phyloP scores from a whole-genome alignment of 2,329 filamentous ascomycete genomes.

The Cytospora paraplurivora region DNA sequence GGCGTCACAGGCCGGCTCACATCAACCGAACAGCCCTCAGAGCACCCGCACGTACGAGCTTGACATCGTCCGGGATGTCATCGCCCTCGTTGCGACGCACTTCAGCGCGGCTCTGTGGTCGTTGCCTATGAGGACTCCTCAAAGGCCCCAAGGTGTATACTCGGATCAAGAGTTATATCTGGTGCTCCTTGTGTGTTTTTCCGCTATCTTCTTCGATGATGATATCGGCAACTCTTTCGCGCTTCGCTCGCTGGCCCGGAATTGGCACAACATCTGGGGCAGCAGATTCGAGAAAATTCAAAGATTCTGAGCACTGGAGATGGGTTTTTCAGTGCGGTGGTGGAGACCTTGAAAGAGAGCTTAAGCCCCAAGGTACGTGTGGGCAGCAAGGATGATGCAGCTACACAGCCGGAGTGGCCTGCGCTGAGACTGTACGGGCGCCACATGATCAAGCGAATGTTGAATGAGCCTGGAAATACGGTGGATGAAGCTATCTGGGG shows the following conservation, averaged over 20 bases:
- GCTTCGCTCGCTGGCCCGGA: slow-evolving; percentile 53
- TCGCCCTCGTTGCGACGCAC: slow-evolving; percentile 56
- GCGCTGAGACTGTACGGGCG: slow-evolving; percentile 58
- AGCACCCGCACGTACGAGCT: slow-evolving; percentile 59
- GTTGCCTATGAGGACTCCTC: slow-evolving; percentile 56
- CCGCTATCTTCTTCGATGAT: slow-evolving; percentile 57
- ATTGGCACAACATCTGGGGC: slow-evolving; percentile 41
- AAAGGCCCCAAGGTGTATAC: slow-evolving; percentile 54
- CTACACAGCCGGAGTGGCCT: slow-evolving; percentile 35
- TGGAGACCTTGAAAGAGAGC: slow-evolving; percentile 37
- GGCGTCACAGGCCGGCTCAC: background rate
- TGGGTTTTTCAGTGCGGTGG: background rate
- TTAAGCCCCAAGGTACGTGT: background rate
- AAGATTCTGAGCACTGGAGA: background rate
- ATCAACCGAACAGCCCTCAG: slow-evolving; percentile 17
- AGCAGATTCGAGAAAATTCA: background rate
- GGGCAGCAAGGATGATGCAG: background rate
- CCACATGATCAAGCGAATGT: slow-evolving; percentile 56
- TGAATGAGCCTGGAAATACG: slow-evolving; percentile 52
- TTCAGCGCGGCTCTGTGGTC: slow-evolving; percentile 58
- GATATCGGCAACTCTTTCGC: slow-evolving; percentile 61
- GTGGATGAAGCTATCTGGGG: slow-evolving; percentile 58
- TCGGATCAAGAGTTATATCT: slow-evolving; percentile 59
- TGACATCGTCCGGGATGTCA: slow-evolving; percentile 55
- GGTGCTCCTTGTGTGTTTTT: slow-evolving; percentile 59